These are phyloP conservation scores for Backusella sp. DNA, from an alignment of 192 early-diverging fungal species.

Conservation along the genomic window DNA sequence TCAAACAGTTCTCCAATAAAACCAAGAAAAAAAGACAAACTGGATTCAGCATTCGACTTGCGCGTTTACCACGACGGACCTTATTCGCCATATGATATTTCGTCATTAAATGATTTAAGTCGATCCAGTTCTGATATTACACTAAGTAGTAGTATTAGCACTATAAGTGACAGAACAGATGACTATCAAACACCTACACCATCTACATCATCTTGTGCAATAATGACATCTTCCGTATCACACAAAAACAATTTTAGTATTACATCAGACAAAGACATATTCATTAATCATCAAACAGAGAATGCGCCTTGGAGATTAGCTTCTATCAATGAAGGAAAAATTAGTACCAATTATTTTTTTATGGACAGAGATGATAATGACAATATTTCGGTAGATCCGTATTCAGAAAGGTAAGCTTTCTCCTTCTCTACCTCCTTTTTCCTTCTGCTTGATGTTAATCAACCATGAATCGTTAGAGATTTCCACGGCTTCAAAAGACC, in stretches of 20 bases:
- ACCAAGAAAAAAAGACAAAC: background rate
- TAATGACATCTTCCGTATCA: background rate
- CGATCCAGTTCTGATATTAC: conserved; percentile 6
- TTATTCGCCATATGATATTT: conserved; percentile 4
- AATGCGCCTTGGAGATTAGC: conserved; percentile 7
- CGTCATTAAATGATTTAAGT: conserved; percentile 8
- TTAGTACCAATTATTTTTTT: conserved; percentile 7
- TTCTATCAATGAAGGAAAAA: background rate
- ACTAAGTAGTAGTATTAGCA: background rate
- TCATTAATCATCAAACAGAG: background rate
- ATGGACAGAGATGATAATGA: conserved; percentile 3
- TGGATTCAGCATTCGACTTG: background rate
- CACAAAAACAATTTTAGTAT: background rate
- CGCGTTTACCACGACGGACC: background rate
- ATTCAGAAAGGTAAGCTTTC: background rate
- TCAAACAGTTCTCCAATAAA: background rate
- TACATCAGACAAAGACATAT: background rate
- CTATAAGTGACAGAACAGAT: background rate
- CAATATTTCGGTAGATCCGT: background rate
- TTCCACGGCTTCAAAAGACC: conserved; percentile 55
- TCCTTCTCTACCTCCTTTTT: background rate
- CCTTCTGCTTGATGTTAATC: background rate
- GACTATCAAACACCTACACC: background rate
- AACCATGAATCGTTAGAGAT: conserved; percentile 36
- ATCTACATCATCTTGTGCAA: background rate